phyloP scores from a whole-genome alignment of 2,329 filamentous ascomycete genomes.

The Thelonectria blattea region DNA sequence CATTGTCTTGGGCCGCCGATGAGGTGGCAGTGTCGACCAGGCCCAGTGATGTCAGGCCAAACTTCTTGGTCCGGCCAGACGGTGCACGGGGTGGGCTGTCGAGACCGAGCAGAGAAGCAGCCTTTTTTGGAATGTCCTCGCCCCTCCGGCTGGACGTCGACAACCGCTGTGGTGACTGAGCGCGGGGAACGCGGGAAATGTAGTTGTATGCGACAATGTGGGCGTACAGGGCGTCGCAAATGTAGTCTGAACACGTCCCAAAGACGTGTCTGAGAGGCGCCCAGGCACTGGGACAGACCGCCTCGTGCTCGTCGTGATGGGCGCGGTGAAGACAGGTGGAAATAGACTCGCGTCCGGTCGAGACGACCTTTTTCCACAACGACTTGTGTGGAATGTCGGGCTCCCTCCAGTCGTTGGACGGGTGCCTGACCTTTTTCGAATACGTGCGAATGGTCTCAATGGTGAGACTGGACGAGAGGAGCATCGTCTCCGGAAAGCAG shows the following conservation, averaged over 20 bases:
- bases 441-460: slow-evolving; percentile 64
- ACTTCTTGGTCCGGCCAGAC: slow-evolving; percentile 33
- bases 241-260: slow-evolving; percentile 56
- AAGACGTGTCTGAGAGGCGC: slow-evolving; percentile 58
- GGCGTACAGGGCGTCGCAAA: slow-evolving; percentile 65
- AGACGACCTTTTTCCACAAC: slow-evolving; percentile 46
- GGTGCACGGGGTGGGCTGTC: slow-evolving; percentile 34
- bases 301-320: slow-evolving; percentile 20
- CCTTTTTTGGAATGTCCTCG: slow-evolving; percentile 57
- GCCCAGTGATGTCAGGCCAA: slow-evolving; percentile 36
- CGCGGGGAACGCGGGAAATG: slow-evolving; percentile 46
- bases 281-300: slow-evolving; percentile 47
- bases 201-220: slow-evolving; percentile 67
- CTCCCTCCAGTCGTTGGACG: slow-evolving; percentile 31
- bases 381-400: slow-evolving; percentile 37
- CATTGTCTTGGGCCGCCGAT: slow-evolving; percentile 39
- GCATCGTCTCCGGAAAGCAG: slow-evolving; percentile 66
- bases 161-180: slow-evolving; percentile 25
- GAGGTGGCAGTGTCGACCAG: slow-evolving; percentile 29
- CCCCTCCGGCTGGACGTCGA: slow-evolving; percentile 28
- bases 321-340: slow-evolving; percentile 26
- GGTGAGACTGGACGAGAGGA: slow-evolving; percentile 60
- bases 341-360: slow-evolving; percentile 34
- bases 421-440: slow-evolving; percentile 59
- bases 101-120: slow-evolving; percentile 58